Conservation (phyloP, 352 stramenopile genomes). For the Globisporangium lucens region DNA sequence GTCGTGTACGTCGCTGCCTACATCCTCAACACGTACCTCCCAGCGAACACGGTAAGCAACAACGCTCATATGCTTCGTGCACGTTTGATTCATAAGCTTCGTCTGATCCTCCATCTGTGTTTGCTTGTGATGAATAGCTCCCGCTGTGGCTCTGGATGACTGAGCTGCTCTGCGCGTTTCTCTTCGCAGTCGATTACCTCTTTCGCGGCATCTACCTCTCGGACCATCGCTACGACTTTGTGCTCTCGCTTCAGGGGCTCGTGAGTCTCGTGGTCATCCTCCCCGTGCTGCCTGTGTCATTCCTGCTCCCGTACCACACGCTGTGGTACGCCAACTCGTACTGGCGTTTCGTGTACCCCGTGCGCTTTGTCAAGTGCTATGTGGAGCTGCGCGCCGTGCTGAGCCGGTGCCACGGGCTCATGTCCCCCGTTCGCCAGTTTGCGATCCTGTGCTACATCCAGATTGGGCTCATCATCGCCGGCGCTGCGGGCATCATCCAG, state of each 20-base stretch:
- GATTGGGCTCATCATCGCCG: conserved; percentile 72
- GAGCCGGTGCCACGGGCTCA: conserved; percentile 69
- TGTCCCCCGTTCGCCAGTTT: conserved; percentile 81
- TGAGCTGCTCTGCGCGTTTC: conserved; percentile 60
- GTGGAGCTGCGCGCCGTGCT: conserved; percentile 68
- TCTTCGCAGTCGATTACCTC: conserved; percentile 65
- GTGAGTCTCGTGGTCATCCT: conserved; percentile 64
- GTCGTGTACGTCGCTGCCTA: conserved; percentile 65
- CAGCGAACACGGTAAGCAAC: conserved; percentile 40
- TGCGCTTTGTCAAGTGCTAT: conserved; percentile 85
- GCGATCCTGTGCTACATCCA: conserved; percentile 82
- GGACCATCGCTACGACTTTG: conserved; percentile 58
- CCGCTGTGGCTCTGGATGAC: conserved; percentile 61
- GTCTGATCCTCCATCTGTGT: neutral
- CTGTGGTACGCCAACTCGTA: conserved; percentile 73
- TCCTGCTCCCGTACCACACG: conserved; percentile 71
- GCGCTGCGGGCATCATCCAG: conserved; percentile 79
- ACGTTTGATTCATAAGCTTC: neutral
- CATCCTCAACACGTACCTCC: conserved; percentile 79
- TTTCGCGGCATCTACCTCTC: conserved; percentile 75
- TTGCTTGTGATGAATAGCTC: conserved; percentile 33
- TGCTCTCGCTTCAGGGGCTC: conserved; percentile 56
- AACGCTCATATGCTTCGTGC: neutral
- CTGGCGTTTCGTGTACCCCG: conserved; percentile 82
- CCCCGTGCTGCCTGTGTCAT: conserved; percentile 71